Evolutionary conservation across 305 asterid species (phyloP).

Genomic region (Solanum hybrid): DNA sequence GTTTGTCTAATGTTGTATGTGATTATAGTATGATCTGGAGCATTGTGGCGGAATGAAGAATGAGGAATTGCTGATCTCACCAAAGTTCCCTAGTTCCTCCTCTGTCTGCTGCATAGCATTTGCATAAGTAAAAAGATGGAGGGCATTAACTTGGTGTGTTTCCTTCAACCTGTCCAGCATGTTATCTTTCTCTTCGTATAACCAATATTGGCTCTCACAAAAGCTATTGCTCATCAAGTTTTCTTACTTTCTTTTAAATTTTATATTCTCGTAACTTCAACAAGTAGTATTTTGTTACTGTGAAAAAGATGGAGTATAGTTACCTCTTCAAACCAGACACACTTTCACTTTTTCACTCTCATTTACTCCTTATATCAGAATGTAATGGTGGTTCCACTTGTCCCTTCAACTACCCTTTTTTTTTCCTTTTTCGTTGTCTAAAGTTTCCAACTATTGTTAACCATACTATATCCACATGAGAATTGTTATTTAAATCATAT

Average conservation of each 20-base stretch:
- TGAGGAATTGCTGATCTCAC: constrained; percentile 10
- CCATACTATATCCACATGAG: not conserved
- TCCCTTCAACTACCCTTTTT: not conserved
- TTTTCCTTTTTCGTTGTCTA: not conserved
- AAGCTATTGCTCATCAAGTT: not conserved
- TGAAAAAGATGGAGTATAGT: not conserved
- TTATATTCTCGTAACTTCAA: not conserved
- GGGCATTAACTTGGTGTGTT: not conserved
- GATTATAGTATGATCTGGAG: constrained; percentile 64
- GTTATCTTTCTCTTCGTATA: not conserved
- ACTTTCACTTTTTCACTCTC: not conserved
- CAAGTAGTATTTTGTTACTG: not conserved
- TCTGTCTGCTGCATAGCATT: not conserved
- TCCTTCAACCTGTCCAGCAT: not conserved
- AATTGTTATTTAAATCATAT: not conserved
- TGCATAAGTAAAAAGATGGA: not conserved
- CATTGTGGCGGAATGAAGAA: constrained; percentile 47
- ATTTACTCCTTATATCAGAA: not conserved
- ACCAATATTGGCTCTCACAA: not conserved
- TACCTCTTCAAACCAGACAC: not conserved
- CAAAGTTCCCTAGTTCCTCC: not conserved
- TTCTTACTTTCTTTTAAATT: not conserved
- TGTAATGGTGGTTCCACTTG: not conserved
- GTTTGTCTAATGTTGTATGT: not conserved
- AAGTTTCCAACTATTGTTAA: not conserved